A percentile compares a stretch with the other conserved stretches of the same genome.
Conservation (phyloP, 345 rosid genomes). For the Linum usitatissimum region DNA sequence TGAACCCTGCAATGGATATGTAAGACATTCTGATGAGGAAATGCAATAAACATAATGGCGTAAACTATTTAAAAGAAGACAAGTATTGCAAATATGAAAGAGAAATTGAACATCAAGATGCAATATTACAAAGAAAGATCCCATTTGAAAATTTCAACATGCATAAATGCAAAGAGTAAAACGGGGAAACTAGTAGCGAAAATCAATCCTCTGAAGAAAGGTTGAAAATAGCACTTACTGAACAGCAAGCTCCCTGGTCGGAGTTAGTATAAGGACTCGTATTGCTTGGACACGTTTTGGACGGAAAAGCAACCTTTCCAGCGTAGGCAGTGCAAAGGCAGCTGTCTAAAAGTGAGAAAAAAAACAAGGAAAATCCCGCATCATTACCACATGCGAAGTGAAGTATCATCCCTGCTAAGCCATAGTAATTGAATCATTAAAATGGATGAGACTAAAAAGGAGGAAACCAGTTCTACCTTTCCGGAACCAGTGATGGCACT, state of each 20-base stretch:
- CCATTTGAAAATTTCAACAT: too few species aligned
- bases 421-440: not conserved
- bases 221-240: constrained; percentile 46
- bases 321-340: constrained; percentile 79
- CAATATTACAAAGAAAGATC: too few species aligned
- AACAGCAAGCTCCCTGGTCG: constrained; percentile 84
- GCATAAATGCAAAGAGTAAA: not conserved
- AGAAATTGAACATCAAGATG: not conserved
- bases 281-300: constrained; percentile 76
- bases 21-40: not conserved
- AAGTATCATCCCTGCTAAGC: not conserved
- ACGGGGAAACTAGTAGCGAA: not conserved
- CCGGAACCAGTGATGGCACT: constrained; percentile 99
- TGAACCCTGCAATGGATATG: constrained; percentile 58
- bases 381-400: not conserved
- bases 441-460: not conserved
- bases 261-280: constrained; percentile 87
- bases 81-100: not conserved
- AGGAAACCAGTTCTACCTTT: constrained; percentile 36
- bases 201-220: not conserved
- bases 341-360: constrained; percentile 51
- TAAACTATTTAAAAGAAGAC: not conserved
- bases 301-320: constrained; percentile 81
- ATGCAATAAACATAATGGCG: not conserved
- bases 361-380: constrained; percentile 5